Conservation (phyloP, 2,329 filamentous ascomycete genomes). For the Colletotrichum simmondsii region DNA sequence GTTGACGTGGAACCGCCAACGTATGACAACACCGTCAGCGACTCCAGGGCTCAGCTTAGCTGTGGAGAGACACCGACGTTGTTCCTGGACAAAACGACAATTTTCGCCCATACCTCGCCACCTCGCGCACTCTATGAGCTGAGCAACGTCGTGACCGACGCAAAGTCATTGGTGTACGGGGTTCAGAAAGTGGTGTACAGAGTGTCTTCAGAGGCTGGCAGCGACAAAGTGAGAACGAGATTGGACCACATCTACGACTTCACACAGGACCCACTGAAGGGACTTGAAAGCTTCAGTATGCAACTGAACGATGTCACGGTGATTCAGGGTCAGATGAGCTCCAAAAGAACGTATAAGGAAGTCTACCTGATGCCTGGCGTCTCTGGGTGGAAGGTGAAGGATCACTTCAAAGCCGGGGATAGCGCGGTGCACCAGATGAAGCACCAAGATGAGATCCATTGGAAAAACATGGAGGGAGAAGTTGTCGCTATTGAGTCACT, state of each 20-base stretch:
- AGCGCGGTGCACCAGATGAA: constrained; percentile 37
- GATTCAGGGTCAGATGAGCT: constrained; percentile 37
- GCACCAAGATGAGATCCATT: constrained; percentile 38
- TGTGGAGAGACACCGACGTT: constrained; percentile 22
- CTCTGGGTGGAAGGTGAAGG: constrained; percentile 37
- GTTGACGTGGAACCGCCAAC: constrained; percentile 16
- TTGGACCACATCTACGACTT: constrained; percentile 45
- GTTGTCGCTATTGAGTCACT: constrained; percentile 41
- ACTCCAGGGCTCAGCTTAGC: not conserved
- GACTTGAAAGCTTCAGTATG: not conserved
- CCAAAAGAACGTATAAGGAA: constrained; percentile 37
- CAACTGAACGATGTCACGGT: constrained; percentile 8
- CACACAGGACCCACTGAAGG: constrained; percentile 23
- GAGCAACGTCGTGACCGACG: constrained; percentile 39
- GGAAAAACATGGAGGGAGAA: constrained; percentile 38
- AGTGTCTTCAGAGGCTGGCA: constrained; percentile 26
- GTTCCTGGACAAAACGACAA: constrained; percentile 15
- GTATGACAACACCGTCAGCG: constrained; percentile 20
- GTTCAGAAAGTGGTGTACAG: constrained; percentile 42
- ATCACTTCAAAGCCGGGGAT: constrained; percentile 38
- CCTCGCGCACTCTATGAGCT: constrained; percentile 39
- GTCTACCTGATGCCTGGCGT: constrained; percentile 36
- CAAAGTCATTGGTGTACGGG: constrained; percentile 34
- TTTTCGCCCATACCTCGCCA: constrained; percentile 25
- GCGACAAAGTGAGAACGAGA: constrained; percentile 35